Conservation (phyloP, 495 filamentous ascomycete species). For the Entonaema liquescens region DNA sequence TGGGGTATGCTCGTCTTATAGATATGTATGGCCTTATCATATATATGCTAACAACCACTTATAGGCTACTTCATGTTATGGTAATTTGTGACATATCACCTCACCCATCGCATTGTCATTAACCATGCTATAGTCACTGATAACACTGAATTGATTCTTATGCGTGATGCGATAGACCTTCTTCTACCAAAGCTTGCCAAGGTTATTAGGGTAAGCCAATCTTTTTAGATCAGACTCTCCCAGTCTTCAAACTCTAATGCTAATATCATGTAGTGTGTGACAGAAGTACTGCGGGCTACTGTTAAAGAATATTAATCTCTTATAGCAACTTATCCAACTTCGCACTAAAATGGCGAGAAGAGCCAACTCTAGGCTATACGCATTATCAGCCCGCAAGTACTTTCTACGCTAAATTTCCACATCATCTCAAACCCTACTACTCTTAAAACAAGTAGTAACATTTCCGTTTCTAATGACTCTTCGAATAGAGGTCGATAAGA, state of each 20-base stretch:
- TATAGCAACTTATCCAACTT: constrained; percentile 77
- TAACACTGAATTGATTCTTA: constrained; percentile 88
- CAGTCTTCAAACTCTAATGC: not conserved
- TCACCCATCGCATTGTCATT: not conserved
- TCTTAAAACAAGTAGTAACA: no score
- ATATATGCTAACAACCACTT: constrained; percentile 10
- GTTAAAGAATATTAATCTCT: not conserved
- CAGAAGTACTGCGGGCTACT: not conserved
- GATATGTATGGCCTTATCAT: not conserved
- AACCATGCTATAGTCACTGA: constrained; percentile 65
- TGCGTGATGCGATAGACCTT: constrained; percentile 64
- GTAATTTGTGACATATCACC: not conserved
- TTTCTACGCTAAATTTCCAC: not conserved
- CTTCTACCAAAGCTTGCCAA: constrained; percentile 79
- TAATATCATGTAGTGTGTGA: constrained; percentile 2
- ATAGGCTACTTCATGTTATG: constrained; percentile 27
- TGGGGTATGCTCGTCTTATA: constrained; percentile 55
- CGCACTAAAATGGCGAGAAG: constrained; percentile 73
- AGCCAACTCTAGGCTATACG: constrained; percentile 78
- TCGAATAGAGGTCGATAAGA: not conserved
- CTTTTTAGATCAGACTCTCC: not conserved
- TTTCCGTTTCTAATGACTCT: not conserved
- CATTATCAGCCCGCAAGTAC: constrained; percentile 64
- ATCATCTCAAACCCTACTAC: not conserved
- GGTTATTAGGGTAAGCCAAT: constrained; percentile 62